These are phyloP conservation scores for Podospora pseudocomata DNA, from an alignment of 495 filamentous ascomycete species.

Conservation along the genomic window DNA sequence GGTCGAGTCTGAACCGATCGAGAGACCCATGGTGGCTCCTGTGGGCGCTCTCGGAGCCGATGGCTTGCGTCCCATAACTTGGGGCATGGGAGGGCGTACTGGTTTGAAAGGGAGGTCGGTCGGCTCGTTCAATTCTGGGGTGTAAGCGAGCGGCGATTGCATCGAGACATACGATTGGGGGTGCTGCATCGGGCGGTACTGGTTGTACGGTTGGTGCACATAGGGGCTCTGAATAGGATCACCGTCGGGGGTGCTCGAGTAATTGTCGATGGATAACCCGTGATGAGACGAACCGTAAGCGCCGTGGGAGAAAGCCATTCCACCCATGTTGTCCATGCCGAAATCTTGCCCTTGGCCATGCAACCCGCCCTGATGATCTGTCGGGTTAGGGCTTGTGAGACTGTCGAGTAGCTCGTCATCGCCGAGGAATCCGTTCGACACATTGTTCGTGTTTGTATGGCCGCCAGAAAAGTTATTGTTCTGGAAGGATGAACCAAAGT, in stretches of 20 bases:
- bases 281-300: slow-evolving; percentile 45
- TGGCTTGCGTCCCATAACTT: slow-evolving; percentile 63
- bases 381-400: slow-evolving; percentile 43
- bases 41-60: slow-evolving; percentile 73
- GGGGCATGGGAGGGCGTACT: slow-evolving; percentile 48
- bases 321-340: slow-evolving; percentile 43
- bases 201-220: slow-evolving; percentile 63
- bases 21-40: slow-evolving; percentile 46
- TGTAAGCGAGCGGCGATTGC: slow-evolving; percentile 50
- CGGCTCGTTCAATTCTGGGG: slow-evolving; percentile 56
- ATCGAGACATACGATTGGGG: slow-evolving; percentile 50
- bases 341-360: slow-evolving; percentile 51
- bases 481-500: slow-evolving; percentile 38
- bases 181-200: slow-evolving; percentile 62
- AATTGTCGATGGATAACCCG: slow-evolving; percentile 49
- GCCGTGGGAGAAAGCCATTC: slow-evolving; percentile 43
- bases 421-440: slow-evolving; percentile 46
- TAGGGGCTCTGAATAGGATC: slow-evolving; percentile 87
- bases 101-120: slow-evolving; percentile 53
- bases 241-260: slow-evolving; percentile 82
- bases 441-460: slow-evolving; percentile 32
- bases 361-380: slow-evolving; percentile 43
- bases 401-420: slow-evolving; percentile 65
- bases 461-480: slow-evolving; percentile 31
- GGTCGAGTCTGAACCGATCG: slow-evolving; percentile 36